Percentiles rank a stretch among this genome's conserved stretches.
These are phyloP conservation scores for Pseudocercospora fuligena DNA, from an alignment of 2,329 filamentous ascomycete species.

Conservation along the genomic window DNA sequence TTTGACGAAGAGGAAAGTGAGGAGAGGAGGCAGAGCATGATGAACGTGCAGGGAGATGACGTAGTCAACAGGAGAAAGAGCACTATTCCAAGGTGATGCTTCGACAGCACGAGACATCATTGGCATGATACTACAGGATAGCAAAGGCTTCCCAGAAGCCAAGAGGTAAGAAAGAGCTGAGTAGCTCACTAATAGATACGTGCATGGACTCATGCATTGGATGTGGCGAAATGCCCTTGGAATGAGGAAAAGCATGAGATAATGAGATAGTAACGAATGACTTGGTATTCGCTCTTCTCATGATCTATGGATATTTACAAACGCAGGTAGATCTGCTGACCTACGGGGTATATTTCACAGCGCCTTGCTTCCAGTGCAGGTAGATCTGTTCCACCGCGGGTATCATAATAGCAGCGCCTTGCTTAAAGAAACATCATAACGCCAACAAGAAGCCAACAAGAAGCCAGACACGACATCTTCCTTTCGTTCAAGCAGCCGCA, in stretches of 20 bases:
- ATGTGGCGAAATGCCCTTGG: neutral
- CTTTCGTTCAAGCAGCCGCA: neutral
- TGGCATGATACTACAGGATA: neutral
- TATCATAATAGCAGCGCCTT: constrained; percentile 15
- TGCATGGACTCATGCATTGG: neutral
- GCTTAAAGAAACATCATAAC: neutral
- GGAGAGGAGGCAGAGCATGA: constrained; percentile 27
- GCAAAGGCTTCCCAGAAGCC: neutral
- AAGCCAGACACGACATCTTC: too few relatives aligned
- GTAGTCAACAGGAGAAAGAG: neutral
- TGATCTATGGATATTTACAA: neutral
- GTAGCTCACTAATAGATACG: neutral
- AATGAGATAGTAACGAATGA: neutral
- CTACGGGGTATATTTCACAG: constrained; percentile 10
- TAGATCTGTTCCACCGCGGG: constrained; percentile 21
- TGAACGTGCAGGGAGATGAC: constrained; percentile 13
- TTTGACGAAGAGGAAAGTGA: constrained; percentile 34
- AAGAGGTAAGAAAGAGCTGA: neutral
- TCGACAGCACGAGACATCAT: neutral
- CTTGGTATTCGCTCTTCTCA: neutral
- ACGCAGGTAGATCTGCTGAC: constrained; percentile 18
- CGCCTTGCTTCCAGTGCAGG: constrained; percentile 21
- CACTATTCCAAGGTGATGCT: neutral
- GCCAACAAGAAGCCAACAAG: neutral
- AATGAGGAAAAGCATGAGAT: neutral